Evolutionary conservation across 148 eudicot species (phyloP).

Genomic region (Heliamphora exappendiculata): DNA sequence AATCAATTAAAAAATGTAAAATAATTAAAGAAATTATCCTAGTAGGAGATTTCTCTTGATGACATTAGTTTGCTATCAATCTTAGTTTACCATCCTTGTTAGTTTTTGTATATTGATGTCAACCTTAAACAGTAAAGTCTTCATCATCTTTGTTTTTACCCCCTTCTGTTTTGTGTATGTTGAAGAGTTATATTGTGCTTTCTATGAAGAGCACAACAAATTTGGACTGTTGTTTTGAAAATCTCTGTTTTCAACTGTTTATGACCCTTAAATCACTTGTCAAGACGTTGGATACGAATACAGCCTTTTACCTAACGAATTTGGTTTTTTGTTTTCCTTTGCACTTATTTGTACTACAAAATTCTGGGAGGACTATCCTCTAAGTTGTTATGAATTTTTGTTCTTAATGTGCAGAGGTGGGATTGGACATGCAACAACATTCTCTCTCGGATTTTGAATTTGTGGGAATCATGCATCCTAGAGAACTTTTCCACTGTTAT

Average conservation of each 20-base stretch:
- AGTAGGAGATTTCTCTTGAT: neutral
- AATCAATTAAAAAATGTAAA: neutral
- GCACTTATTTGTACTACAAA: neutral
- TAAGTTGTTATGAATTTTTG: neutral
- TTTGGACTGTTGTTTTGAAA: neutral
- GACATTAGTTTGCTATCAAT: neutral
- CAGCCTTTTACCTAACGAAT: neutral
- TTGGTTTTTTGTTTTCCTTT: neutral
- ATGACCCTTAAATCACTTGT: neutral
- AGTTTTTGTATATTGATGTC: neutral
- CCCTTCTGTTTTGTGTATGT: neutral
- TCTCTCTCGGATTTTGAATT: constrained; percentile 33
- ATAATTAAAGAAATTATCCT: neutral
- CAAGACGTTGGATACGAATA: neutral
- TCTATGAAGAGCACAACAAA: neutral
- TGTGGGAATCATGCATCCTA: constrained; percentile 31
- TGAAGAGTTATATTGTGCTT: neutral
- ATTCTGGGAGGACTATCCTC: neutral
- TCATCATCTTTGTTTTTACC: no score
- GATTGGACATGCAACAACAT: constrained; percentile 47
- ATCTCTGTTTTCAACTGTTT: neutral
- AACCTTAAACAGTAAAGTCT: neutral
- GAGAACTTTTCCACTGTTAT: constrained; percentile 30
- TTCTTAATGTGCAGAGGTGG: constrained; percentile 51
- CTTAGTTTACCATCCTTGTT: neutral